Evolutionary conservation across 73 alveolate species (phyloP).

Genomic region (Durusdinium trenchii): DNA sequence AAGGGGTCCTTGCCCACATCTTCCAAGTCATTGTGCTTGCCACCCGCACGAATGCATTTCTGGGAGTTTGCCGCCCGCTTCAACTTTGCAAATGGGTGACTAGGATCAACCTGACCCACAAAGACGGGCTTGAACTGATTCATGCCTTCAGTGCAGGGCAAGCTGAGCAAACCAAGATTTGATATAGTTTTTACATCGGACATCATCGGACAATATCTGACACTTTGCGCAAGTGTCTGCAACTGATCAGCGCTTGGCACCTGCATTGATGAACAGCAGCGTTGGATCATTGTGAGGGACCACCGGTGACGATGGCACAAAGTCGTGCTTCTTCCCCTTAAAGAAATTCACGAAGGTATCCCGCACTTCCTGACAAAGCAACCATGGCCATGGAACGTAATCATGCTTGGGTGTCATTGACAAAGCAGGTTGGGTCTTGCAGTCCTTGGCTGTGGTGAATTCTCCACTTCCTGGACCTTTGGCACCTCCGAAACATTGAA

Average conservation of each 20-base stretch:
- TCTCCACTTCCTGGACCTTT: slow-evolving; percentile 94
- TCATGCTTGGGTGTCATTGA: background rate
- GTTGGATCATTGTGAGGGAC: slow-evolving; percentile 95
- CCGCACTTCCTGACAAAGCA: slow-evolving; percentile 49
- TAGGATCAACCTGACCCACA: slow-evolving; percentile 89
- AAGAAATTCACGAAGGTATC: slow-evolving; percentile 89
- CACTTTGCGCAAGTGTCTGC: too few species aligned
- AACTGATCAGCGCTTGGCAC: too few species aligned
- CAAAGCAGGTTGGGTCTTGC: background rate
- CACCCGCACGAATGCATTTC: slow-evolving; percentile 96
- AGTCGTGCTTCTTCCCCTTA: slow-evolving; percentile 65
- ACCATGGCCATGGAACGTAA: background rate
- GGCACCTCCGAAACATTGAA: slow-evolving; percentile 19
- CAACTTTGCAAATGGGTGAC: slow-evolving; percentile 91
- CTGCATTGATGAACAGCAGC: slow-evolving; percentile 94
- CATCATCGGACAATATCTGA: too few species aligned
- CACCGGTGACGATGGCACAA: slow-evolving; percentile 93
- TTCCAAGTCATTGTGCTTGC: slow-evolving; percentile 96
- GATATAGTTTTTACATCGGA: too few species aligned
- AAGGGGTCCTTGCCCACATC: slow-evolving; percentile 92
- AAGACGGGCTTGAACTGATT: slow-evolving; percentile 95
- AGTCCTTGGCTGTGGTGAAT: slow-evolving; percentile 82
- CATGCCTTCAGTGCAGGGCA: slow-evolving; percentile 43
- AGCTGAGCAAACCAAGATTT: too few species aligned
- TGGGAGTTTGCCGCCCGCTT: slow-evolving; percentile 96